Evolutionary conservation across 768 basidiomycete species (phyloP).

Genomic region (Suillus luteus): DNA sequence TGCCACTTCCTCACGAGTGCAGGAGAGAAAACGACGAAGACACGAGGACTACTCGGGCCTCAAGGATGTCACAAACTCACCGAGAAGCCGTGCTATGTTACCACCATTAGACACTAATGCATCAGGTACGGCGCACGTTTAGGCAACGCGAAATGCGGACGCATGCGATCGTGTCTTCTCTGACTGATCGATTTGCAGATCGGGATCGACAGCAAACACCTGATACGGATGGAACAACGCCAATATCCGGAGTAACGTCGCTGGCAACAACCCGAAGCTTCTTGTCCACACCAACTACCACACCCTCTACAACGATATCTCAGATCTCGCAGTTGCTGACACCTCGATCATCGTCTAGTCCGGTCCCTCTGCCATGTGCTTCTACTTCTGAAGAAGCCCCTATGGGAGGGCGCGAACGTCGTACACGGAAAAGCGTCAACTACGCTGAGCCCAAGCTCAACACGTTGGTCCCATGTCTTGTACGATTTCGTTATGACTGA

Average conservation of each 20-base stretch:
- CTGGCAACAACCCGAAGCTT: conserved; percentile 40
- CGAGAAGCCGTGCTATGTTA: conserved; percentile 38
- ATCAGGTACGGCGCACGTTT: conserved; percentile 34
- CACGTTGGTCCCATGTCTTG: conserved; percentile 54
- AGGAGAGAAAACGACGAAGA: conserved; percentile 44
- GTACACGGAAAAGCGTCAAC: conserved; percentile 76
- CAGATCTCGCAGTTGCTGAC: conserved; percentile 46
- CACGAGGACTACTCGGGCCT: conserved; percentile 42
- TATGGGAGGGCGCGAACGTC: conserved; percentile 48
- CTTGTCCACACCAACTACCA: conserved; percentile 44
- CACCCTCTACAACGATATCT: conserved; percentile 36
- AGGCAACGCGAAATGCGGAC: background rate
- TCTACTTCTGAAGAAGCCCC: conserved; percentile 35
- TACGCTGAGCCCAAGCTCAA: conserved; percentile 89
- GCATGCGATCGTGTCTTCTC: conserved; percentile 5
- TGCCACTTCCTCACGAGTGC: conserved; percentile 28
- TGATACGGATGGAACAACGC: conserved; percentile 36
- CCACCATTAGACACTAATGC: conserved; percentile 39
- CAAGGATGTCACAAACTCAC: conserved; percentile 68
- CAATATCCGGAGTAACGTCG: conserved; percentile 39
- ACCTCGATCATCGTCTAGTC: conserved; percentile 52
- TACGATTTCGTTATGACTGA: conserved; percentile 15
- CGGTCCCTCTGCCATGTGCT: conserved; percentile 38
- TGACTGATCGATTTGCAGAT: conserved; percentile 29
- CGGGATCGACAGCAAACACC: conserved; percentile 40